Evolutionary conservation across 129 eudicot genomes (phyloP), one percentile per base, ranked within the genome.

Genomic region (Lactuca saligna): DNA sequence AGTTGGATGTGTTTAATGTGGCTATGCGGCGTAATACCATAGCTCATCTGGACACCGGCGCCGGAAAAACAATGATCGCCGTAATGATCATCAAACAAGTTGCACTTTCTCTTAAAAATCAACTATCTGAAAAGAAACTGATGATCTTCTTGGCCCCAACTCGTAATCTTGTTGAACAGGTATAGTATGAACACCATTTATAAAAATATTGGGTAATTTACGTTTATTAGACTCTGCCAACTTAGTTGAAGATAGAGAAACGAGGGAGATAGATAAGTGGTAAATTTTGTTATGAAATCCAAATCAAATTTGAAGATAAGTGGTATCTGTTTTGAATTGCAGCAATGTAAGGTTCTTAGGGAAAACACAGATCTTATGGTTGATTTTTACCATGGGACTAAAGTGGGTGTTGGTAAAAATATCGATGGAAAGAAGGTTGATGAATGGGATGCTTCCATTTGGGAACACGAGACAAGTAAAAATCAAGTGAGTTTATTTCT

Each of bases 111-210:
- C 20, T 85, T 16, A 69, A 33, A 65, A 59, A 54, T 25, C 35
- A 69, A 59, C 33, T 33, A 41, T 56, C 75, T 57, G 49, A 63
- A 8, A 83, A 82, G 72, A 82, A 78, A 75, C 44, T 82, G 64
- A 83, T 91, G 13, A 8, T 82, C 29, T 85, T 88, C 75, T 82
- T 91, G 78, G 96, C 90, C 33, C 97, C 97, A 20, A 85, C 96
- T 44, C 91, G 83, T 33, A 78, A 68, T 49, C 87, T 88, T 78
- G 91, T 88, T 25, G 84, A 75, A 32, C 88, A 88, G 89, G 91
- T 70, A 75, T n/a, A n/a, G n/a, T n/a, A n/a, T n/a, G n/a, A n/a
- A n/a, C n/a, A n/a, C n/a, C n/a, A n/a, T n/a, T n/a, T n/a, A n/a
- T n/a, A n/a, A n/a, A n/a, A n/a, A n/a, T n/a, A n/a, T n/a, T n/a